A percentile compares a stretch with the other conserved stretches of the same genome.
These are phyloP conservation scores for Pythium aphanidermatum DNA, from an alignment of 352 stramenopile species.

Conservation along the genomic window DNA sequence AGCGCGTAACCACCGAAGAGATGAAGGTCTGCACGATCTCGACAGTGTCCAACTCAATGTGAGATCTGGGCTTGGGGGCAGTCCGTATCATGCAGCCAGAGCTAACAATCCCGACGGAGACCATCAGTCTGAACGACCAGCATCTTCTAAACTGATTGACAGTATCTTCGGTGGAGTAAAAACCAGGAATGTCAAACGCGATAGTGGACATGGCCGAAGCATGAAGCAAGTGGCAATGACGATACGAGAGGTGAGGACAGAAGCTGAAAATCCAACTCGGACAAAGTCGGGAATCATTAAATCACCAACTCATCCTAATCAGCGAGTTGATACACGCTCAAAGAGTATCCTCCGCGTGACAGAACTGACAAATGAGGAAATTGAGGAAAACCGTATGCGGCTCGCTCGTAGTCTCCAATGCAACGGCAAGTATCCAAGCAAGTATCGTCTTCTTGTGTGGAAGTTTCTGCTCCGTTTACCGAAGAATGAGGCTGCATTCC, in stretches of 20 bases:
- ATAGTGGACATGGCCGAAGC: too few species aligned
- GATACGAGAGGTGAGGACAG: too few species aligned
- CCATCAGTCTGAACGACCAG: constrained; percentile 23
- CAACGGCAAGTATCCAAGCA: constrained; percentile 71
- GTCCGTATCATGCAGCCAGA: not conserved
- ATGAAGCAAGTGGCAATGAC: too few species aligned
- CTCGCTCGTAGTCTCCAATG: constrained; percentile 57
- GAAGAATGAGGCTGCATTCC: constrained; percentile 79
- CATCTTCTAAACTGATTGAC: constrained; percentile 66
- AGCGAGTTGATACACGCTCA: too few species aligned
- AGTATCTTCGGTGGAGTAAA: constrained; percentile 65
- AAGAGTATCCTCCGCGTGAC: constrained; percentile 12
- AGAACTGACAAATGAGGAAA: constrained; percentile 21
- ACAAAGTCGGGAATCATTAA: too few species aligned
- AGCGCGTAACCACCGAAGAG: constrained; percentile 27
- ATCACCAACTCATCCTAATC: too few species aligned
- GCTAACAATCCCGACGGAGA: not conserved
- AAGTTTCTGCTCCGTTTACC: constrained; percentile 78
- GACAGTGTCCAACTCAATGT: constrained; percentile 37
- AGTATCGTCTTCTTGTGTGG: constrained; percentile 83
- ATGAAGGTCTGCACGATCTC: constrained; percentile 39
- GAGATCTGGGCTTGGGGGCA: constrained; percentile 14
- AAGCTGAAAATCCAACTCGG: too few species aligned
- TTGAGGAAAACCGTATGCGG: constrained; percentile 56
- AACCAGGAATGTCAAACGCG: too few species aligned